Evolutionary conservation across 352 stramenopile genomes (phyloP), one percentile per base, ranked within the genome.

Genomic region (Phytophthora cajani): DNA sequence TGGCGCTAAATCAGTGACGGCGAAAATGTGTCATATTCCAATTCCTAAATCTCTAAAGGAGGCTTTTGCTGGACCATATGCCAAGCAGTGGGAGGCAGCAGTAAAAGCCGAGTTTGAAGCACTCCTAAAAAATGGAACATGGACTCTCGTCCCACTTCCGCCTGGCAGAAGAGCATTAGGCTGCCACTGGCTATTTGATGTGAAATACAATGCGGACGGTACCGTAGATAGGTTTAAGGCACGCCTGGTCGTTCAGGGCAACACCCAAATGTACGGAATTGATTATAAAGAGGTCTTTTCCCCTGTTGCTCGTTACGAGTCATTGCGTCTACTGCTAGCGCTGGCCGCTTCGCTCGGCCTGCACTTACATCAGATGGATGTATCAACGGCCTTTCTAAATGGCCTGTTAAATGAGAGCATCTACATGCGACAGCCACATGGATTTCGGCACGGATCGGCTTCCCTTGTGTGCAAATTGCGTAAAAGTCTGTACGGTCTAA

Each of bases 401-500:
- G 63, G 47, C 5, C 17, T 50, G 3, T 11, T 65, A 30, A 46
- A 12, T 42, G 55, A 71, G 30, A 32, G 5, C 23, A 71, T 65
- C 9, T 71, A 65, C 11, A 51, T 65, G 64, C 38, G 36, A 9
- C 56, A 61, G 12, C 55, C 64, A 14, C 47, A 56, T 10, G 25
- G 64, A 17, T 71, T 71, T 25, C 32, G 56, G 0, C 46, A 54
- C 25, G 55, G 25, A 23, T 16, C 4, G 12, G 12, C 16, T 11
- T 14, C 1, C 1, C 23, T 56, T 5, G 56, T 65, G 10, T 71
- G 63, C 19, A 71, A 71, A 47, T 27, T 61, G 11, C 5, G 30
- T 12, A 61, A 65, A 59, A 69, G 47, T 59, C 3, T 71, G 11
- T 71, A 65, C 27, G 63, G 63, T 3, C 17, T 65, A 21, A 64